These are phyloP conservation scores for Hippophae gyantsensis DNA, from an alignment of 306 rosid species.

Conservation along the genomic window DNA sequence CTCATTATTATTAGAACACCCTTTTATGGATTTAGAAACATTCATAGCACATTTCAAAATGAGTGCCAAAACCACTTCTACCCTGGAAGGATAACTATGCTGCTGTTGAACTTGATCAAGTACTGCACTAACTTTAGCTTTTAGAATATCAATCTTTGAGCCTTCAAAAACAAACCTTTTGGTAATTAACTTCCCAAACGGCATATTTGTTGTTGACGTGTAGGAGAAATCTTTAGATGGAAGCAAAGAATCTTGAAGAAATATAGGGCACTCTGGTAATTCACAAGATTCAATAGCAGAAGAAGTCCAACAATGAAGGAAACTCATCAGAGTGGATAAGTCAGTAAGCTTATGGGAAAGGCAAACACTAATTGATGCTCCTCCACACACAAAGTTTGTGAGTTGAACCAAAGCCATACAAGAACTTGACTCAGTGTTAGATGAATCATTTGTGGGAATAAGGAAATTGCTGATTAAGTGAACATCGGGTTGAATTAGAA, in stretches of 20 bases:
- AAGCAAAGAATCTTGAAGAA: neutral
- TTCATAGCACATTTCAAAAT: conserved; percentile 1
- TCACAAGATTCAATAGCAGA: neutral
- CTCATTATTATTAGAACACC: neutral
- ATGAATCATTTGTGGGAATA: conserved; percentile 1
- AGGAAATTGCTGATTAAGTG: conserved; percentile 10
- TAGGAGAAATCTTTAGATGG: neutral
- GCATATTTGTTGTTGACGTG: neutral
- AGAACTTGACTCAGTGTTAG: neutral
- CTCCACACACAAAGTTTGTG: neutral
- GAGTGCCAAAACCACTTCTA: neutral
- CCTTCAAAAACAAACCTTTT: conserved; percentile 12
- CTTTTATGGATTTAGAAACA: neutral
- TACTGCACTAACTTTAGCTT: neutral
- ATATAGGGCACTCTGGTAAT: neutral
- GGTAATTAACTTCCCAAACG: neutral
- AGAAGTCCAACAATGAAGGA: conserved; percentile 4
- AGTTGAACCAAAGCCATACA: neutral
- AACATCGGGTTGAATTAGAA: conserved; percentile 21
- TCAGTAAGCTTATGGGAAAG: conserved; percentile 2
- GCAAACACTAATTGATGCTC: neutral
- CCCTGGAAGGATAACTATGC: neutral
- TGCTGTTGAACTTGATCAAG: neutral
- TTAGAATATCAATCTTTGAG: conserved; percentile 5
- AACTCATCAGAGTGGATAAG: neutral